Evolutionary conservation across 2,329 filamentous ascomycete genomes (phyloP).

Genomic region (Arthrobotrys musiformis): DNA sequence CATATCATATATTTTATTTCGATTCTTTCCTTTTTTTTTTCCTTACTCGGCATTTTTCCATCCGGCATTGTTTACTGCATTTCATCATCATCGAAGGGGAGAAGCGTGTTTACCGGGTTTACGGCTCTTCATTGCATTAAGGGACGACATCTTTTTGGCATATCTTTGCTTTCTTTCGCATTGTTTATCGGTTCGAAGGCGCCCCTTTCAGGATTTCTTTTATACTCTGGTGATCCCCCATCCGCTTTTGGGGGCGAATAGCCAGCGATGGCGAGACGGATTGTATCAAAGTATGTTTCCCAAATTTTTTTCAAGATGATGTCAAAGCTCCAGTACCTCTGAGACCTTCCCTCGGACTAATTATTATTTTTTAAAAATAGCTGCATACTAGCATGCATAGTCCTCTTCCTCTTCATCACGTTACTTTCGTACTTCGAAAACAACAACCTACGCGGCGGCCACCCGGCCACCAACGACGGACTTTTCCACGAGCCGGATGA

Average conservation of each 20-base stretch:
- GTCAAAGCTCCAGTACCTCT: not conserved
- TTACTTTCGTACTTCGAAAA: slow-evolving; percentile 56
- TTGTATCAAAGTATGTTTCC: slow-evolving; percentile 40
- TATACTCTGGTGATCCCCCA: not conserved
- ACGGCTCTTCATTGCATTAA: not conserved
- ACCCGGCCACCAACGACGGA: slow-evolving; percentile 15
- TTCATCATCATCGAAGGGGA: not conserved
- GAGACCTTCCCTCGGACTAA: not conserved
- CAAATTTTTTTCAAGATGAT: not conserved
- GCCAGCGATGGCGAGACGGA: slow-evolving; percentile 49
- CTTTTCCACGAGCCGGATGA: slow-evolving; percentile 53
- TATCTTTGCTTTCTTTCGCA: not conserved
- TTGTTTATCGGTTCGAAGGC: not conserved
- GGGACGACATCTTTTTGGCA: not conserved
- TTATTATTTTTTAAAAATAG: slow-evolving; percentile 6
- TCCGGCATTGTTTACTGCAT: not conserved
- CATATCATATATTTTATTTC: not conserved
- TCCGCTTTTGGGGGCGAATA: not conserved
- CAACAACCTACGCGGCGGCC: slow-evolving; percentile 1
- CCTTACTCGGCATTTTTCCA: not conserved
- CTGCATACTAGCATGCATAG: slow-evolving; percentile 55
- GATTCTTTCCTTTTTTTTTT: not conserved
- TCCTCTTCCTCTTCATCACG: slow-evolving; percentile 58
- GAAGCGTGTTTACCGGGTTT: not conserved
- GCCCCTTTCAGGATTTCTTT: not conserved